These are phyloP conservation scores for Purpureocillium lavendulum DNA, from an alignment of 2,329 filamentous ascomycete species.

Conservation along the genomic window DNA sequence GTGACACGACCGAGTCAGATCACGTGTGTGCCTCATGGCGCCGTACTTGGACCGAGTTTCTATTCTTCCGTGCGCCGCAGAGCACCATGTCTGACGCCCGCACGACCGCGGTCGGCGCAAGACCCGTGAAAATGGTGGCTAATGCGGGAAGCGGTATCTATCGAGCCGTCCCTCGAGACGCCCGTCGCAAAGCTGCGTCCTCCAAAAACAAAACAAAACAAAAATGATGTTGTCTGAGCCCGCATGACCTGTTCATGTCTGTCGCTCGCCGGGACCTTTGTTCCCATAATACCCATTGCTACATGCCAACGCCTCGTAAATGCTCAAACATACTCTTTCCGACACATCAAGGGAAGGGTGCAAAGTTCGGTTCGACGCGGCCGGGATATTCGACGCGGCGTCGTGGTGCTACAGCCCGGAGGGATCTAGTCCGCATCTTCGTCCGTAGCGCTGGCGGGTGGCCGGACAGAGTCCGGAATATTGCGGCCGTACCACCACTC, in stretches of 20 bases:
- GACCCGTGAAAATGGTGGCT: too few relatives aligned
- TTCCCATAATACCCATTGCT: neutral
- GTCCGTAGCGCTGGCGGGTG: slow-evolving; percentile 40
- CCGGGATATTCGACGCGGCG: too few relatives aligned
- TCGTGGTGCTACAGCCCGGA: neutral
- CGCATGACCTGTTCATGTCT: too few relatives aligned
- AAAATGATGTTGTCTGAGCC: neutral
- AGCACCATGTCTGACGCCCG: too few relatives aligned
- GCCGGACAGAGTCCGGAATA: slow-evolving; percentile 45
- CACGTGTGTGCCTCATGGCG: too few relatives aligned
- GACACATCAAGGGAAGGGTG: neutral
- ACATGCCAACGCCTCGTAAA: neutral
- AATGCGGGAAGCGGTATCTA: too few relatives aligned
- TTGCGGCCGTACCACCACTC: slow-evolving; percentile 53
- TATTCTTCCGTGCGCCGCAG: too few relatives aligned
- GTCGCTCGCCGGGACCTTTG: neutral
- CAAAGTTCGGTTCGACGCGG: neutral
- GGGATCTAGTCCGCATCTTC: slow-evolving; percentile 35
- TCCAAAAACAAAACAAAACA: neutral
- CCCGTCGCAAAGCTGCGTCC: too few relatives aligned
- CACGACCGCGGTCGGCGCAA: too few relatives aligned
- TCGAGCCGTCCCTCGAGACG: too few relatives aligned
- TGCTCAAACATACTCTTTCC: neutral
- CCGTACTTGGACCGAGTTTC: too few relatives aligned
- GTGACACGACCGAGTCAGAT: too few relatives aligned